Evolutionary conservation across 345 rosid genomes (phyloP).

Genomic region (thale cress (Arabidopsis thaliana)): TAIR10.1 NC_003070.9:2143001-2143500

Average conservation of each 20-base stretch:
- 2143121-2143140: background rate
- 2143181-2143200: slow-evolving; percentile 43
- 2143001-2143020: background rate
- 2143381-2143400: slow-evolving; percentile 44
- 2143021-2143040: background rate
- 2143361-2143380: slow-evolving; percentile 39
- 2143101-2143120: background rate
- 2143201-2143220: slow-evolving; percentile 32
- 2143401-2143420: slow-evolving; percentile 12
- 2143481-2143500: slow-evolving; percentile 55
- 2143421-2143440: background rate
- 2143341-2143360: slow-evolving; percentile 14
- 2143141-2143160: background rate
- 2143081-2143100: slow-evolving; percentile 38
- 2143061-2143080: slow-evolving; percentile 28
- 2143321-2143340: slow-evolving; percentile 59
- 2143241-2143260: slow-evolving; percentile 49
- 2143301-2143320: slow-evolving; percentile 57
- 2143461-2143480: slow-evolving; percentile 22
- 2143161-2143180: slow-evolving; percentile 40
- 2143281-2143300: slow-evolving; percentile 71
- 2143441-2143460: slow-evolving; percentile 2
- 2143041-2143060: slow-evolving; percentile 19
- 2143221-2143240: background rate
- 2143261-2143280: slow-evolving; percentile 79